Evolutionary conservation across 108 stramenopile species (phyloP), one percentile per base, ranked within the genome.

Genomic region (Pseudonitzschia pungens): DNA sequence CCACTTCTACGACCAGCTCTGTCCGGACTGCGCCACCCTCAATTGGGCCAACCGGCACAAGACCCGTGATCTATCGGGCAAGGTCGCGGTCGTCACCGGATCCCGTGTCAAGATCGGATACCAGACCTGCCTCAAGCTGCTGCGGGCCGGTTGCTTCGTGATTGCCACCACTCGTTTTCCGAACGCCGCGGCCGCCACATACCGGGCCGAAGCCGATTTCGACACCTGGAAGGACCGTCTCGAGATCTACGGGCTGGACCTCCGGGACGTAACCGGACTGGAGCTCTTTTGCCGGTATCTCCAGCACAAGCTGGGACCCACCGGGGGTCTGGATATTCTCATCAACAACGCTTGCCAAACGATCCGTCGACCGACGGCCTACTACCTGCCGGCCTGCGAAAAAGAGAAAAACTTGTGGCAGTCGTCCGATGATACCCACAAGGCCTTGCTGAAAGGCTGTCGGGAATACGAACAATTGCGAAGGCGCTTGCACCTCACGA

Each of bases 331-430:
- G 53, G 94, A 97, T 74, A 79, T 95, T 4, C 69, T 97, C 52
- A 92, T 97, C 56, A 95, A 95, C 74, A 97, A 97, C 79, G 96
- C 96, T 0, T 97, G 96, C 81, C 96, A 97, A 80, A 97, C 96
- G 0, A 82, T 97, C 2, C 87, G 96, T 48, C 82, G 96, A 40
- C 93, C 93, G 27, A 80, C 83, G 15, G 86, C 75, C 24, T 97
- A 93, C 74, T 97, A 97, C 69, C n/a, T 77, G 42, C 90, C 91
- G 14, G 59, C 82, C 44, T 86, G 93, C 55, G 70, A 84, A 28
- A 81, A 82, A 43, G 96, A 96, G 70, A 72, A 82, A 41, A 56
- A 74, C 27, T 66, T 92, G 36, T 92, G 87, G 89, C 76, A 59
- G 52, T 31, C 72, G n/a, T 84, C 81, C 22, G 88, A 85, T 66